Percentiles rank a stretch among this genome's conserved stretches.
Conservation (phyloP, 805 yeast genomes). For the Kuraishia borneana region DNA sequence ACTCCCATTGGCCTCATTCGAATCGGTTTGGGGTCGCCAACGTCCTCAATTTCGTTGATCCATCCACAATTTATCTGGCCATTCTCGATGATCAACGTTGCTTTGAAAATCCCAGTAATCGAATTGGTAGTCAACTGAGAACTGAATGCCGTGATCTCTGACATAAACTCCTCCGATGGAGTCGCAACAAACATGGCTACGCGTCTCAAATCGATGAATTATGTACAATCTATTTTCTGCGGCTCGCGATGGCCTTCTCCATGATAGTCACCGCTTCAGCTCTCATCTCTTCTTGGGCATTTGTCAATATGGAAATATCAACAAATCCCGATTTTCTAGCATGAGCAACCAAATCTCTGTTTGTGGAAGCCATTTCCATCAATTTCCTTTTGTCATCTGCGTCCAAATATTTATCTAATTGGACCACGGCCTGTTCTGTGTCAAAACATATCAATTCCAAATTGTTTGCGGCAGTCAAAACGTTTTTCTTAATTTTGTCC, state of each 20-base stretch:
- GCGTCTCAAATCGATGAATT: no score
- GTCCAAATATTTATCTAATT: slow-evolving; percentile 11
- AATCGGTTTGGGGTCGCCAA: no score
- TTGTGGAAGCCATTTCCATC: slow-evolving; percentile 11
- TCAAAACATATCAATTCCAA: slow-evolving; percentile 23
- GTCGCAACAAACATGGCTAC: no score
- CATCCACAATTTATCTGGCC: no score
- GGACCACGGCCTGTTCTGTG: slow-evolving; percentile 19
- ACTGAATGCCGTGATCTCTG: no score
- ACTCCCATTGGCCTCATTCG: no score
- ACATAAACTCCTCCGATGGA: no score
- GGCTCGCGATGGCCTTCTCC: neutral
- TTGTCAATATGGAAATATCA: slow-evolving; percentile 16
- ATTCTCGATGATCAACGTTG: no score
- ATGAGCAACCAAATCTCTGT: slow-evolving; percentile 17
- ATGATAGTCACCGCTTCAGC: slow-evolving; percentile 10
- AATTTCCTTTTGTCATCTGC: slow-evolving; percentile 7
- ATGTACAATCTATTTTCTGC: neutral
- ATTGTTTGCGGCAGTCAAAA: slow-evolving; percentile 75
- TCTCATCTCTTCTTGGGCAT: slow-evolving; percentile 23
- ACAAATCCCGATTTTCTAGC: slow-evolving; percentile 17
- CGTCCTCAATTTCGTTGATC: no score
- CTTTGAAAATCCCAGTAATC: neutral
- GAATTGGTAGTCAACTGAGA: neutral
- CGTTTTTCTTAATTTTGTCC: slow-evolving; percentile 77